Evolutionary conservation across 371 early-diverging fungal genomes (phyloP).

Genomic region (Cokeromyces recurvatus): DNA sequence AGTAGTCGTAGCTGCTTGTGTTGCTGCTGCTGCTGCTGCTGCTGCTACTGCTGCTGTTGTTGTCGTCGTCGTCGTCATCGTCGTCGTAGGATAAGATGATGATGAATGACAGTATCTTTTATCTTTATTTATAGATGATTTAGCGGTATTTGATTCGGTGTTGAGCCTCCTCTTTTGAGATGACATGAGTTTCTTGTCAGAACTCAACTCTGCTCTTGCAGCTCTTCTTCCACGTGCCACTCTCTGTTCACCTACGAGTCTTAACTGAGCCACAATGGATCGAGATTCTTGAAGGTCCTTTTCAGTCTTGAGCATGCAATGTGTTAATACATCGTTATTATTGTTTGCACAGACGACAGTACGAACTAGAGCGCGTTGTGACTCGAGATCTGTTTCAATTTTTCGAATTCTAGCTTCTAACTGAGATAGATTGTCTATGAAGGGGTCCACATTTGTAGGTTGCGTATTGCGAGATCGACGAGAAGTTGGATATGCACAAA

Average conservation of each 20-base stretch:
- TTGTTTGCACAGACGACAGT: slow-evolving; percentile 5
- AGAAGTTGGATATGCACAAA: slow-evolving; percentile 42
- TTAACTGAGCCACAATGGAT: slow-evolving; percentile 30
- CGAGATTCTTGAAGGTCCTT: slow-evolving; percentile 38
- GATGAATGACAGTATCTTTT: not conserved
- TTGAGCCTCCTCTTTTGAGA: too few relatives aligned
- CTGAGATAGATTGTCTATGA: slow-evolving; percentile 36
- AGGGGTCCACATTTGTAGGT: slow-evolving; percentile 37
- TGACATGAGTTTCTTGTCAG: slow-evolving; percentile 18
- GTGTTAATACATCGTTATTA: slow-evolving; percentile 1
- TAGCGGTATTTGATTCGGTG: too few relatives aligned
- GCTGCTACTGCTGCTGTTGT: too few relatives aligned
- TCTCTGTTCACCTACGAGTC: slow-evolving; percentile 30
- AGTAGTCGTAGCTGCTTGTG: not conserved
- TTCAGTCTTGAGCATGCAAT: slow-evolving; percentile 27
- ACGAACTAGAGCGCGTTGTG: slow-evolving; percentile 14
- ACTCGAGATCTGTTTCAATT: slow-evolving; percentile 34
- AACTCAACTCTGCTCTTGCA: too few relatives aligned
- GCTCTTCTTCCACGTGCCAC: slow-evolving; percentile 28
- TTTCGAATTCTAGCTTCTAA: slow-evolving; percentile 29
- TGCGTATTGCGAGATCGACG: slow-evolving; percentile 44
- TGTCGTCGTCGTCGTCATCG: too few relatives aligned
- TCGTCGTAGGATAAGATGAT: too few relatives aligned
- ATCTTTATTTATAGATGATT: too few relatives aligned
- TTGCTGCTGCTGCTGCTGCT: not conserved